A percentile compares a stretch with the other conserved stretches of the same genome.
Conservation (phyloP, 2,329 filamentous ascomycete genomes). For the Sclerotinia nivalis region DNA sequence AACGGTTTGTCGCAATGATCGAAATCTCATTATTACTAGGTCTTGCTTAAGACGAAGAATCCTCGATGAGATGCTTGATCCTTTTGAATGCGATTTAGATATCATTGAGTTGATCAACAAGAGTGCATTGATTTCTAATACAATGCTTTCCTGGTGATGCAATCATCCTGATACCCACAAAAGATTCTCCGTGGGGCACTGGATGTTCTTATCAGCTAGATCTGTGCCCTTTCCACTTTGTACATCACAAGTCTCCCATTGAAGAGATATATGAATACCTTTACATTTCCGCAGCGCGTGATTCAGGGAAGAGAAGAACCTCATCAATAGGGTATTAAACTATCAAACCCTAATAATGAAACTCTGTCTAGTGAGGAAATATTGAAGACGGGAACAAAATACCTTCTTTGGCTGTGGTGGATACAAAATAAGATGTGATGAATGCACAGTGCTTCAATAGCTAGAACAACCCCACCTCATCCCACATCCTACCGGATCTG, state of each 20-base stretch:
- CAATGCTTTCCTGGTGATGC: neutral
- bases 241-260: no score
- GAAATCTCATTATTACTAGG: neutral
- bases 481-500: constrained; percentile 6
- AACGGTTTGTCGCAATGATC: neutral
- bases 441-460: constrained; percentile 5
- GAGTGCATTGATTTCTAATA: neutral
- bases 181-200: constrained; percentile 6
- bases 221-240: no score
- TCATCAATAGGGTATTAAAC: neutral
- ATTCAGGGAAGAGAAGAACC: neutral
- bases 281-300: no score
- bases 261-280: no score
- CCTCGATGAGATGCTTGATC: neutral
- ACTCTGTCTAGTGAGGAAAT: neutral
- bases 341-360: neutral
- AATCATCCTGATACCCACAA: neutral
- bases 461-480: constrained; percentile 7
- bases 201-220: neutral
- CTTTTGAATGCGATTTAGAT: neutral
- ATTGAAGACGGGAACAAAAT: neutral
- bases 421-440: neutral
- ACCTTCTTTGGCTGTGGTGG: constrained; percentile 1
- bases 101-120: neutral
- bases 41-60: no score